Percentiles rank a stretch among this genome's conserved stretches.
phyloP scores from a whole-genome alignment of 768 basidiomycete species.

The Naganishia vaughanmartiniae region DNA sequence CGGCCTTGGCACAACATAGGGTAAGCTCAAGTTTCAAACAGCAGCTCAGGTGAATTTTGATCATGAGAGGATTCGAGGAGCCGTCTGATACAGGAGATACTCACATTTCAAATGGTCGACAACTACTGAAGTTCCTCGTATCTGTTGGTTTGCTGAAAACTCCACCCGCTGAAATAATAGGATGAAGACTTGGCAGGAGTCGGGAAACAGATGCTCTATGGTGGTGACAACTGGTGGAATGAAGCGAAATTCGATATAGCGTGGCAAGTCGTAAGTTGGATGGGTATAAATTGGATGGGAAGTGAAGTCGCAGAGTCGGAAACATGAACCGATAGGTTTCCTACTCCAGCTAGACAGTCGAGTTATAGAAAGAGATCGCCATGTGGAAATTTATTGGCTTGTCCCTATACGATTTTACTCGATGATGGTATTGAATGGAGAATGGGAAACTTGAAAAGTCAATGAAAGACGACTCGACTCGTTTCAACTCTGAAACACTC shows the following conservation, averaged over 20 bases:
- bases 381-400: not conserved
- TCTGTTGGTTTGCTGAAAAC: not conserved
- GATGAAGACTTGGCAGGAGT: not conserved
- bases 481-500: constrained; percentile 2
- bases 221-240: not conserved
- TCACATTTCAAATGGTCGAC: not conserved
- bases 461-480: not conserved
- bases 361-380: not conserved
- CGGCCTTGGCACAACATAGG: not conserved
- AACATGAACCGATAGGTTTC: not conserved
- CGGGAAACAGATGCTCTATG: not conserved
- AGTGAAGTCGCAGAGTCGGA: not conserved
- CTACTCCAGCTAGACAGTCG: not conserved
- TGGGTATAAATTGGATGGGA: not conserved
- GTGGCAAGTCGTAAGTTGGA: not conserved
- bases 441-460: too few species aligned
- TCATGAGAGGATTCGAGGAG: not conserved
- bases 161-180: not conserved
- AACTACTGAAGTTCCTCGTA: not conserved
- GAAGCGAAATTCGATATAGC: not conserved
- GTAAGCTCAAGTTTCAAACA: not conserved
- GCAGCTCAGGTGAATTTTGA: not conserved
- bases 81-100: not conserved
- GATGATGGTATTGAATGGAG: too few species aligned
- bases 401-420: not conserved